A percentile compares a stretch with the other conserved stretches of the same genome.
phyloP scores from a whole-genome alignment of 2,329 filamentous ascomycete species.

The Alternaria gansuensis region DNA sequence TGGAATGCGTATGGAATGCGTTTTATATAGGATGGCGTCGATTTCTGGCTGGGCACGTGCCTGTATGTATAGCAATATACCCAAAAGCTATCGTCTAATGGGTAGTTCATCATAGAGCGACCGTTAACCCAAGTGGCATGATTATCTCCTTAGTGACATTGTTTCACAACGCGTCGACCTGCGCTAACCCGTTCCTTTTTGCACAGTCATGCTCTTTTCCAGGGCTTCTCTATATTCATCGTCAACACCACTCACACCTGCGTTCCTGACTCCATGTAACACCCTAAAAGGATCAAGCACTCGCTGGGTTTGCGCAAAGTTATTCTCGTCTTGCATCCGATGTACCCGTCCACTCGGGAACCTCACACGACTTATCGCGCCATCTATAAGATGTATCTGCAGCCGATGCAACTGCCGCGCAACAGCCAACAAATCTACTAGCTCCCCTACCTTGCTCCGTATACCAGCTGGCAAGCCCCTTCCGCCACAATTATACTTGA shows the following conservation, averaged over 20 bases:
- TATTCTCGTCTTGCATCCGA: conserved; percentile 47
- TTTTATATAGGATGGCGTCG: conserved; percentile 20
- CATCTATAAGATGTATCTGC: conserved; percentile 46
- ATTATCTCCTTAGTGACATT: background rate
- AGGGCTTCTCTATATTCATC: conserved; percentile 50
- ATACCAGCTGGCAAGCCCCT: conserved; percentile 56
- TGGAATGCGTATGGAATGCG: conserved; percentile 16
- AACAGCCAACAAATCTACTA: conserved; percentile 52
- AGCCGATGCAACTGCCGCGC: conserved; percentile 38
- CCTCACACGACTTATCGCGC: conserved; percentile 38
- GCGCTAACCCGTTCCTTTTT: conserved; percentile 17
- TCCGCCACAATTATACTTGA: conserved; percentile 61
- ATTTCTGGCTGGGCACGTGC: conserved; percentile 13
- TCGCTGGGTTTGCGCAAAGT: conserved; percentile 50
- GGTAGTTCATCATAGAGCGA: conserved; percentile 16
- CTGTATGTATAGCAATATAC: conserved; percentile 34
- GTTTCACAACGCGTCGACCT: background rate
- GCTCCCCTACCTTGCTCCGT: conserved; percentile 51
- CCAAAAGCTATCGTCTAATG: conserved; percentile 33
- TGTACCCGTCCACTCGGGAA: conserved; percentile 47
- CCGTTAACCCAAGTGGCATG: conserved; percentile 6
- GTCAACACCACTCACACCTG: conserved; percentile 53
- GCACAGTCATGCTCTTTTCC: conserved; percentile 45
- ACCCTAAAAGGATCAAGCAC: conserved; percentile 56
- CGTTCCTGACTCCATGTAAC: conserved; percentile 50